Evolutionary conservation across 2,329 filamentous ascomycete species (phyloP).

Genomic region (Sordariomycetes sp.): DNA sequence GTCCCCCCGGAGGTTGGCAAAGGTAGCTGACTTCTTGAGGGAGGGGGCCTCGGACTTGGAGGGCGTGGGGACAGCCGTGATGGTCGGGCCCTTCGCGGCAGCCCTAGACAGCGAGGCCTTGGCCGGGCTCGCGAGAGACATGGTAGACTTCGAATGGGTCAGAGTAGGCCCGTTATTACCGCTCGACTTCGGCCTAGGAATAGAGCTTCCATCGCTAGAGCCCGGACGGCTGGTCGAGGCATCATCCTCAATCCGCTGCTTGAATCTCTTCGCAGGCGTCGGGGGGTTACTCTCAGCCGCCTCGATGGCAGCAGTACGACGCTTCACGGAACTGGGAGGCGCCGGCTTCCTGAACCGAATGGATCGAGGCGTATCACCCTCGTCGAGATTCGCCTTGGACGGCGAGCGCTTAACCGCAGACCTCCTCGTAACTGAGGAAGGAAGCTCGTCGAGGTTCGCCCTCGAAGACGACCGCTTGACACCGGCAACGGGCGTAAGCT

Average conservation of each 20-base stretch:
- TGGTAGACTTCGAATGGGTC: conserved; percentile 33
- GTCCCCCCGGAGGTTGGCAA: conserved; percentile 25
- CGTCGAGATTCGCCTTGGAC: conserved; percentile 32
- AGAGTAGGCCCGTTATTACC: conserved; percentile 14
- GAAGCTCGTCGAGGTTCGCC: conserved; percentile 20
- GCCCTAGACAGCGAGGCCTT: conserved; percentile 58
- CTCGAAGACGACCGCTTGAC: conserved; percentile 21
- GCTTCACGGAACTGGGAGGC: conserved; percentile 6
- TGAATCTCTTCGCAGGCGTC: conserved; percentile 57
- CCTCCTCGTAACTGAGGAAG: not conserved
- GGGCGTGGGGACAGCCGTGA: conserved; percentile 25
- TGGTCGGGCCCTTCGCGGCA: conserved; percentile 14
- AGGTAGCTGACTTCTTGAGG: conserved; percentile 41
- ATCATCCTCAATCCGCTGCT: conserved; percentile 58
- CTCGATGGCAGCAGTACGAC: not conserved
- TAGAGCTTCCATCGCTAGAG: conserved; percentile 38
- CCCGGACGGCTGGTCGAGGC: conserved; percentile 52
- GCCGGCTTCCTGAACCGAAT: conserved; percentile 16
- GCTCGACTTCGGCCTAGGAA: conserved; percentile 36
- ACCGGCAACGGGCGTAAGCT: conserved; percentile 34
- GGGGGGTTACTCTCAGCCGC: conserved; percentile 9
- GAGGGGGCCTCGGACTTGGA: conserved; percentile 31
- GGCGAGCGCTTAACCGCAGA: conserved; percentile 26
- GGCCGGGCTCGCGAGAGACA: conserved; percentile 64
- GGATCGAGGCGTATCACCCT: conserved; percentile 7